Conservation (phyloP, 345 rosid species). For the Nephelium lappaceum region DNA sequence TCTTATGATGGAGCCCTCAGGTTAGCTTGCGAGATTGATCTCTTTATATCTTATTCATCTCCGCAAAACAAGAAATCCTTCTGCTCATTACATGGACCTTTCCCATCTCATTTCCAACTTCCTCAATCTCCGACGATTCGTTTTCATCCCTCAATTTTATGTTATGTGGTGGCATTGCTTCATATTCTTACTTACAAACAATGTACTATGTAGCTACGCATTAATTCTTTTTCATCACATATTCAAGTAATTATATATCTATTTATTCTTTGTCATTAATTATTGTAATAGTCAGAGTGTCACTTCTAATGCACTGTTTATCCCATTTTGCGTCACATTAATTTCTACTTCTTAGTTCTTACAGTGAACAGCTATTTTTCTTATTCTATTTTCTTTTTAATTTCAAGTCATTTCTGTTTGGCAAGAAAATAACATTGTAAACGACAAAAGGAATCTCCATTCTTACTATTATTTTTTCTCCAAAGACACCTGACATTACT, state of each 20-base stretch:
- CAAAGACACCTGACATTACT: too few relatives aligned
- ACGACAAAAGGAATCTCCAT: too few relatives aligned
- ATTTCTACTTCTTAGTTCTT: too few relatives aligned
- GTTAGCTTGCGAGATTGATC: conserved; percentile 53
- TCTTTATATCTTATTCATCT: conserved; percentile 45
- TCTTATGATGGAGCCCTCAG: conserved; percentile 54
- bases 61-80: conserved; percentile 36
- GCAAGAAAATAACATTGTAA: too few relatives aligned
- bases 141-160: neutral
- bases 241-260: neutral
- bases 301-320: too few relatives aligned
- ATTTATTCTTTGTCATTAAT: neutral
- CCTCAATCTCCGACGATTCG: neutral
- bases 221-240: neutral
- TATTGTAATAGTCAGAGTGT: neutral
- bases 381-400: too few relatives aligned
- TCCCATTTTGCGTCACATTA: too few relatives aligned
- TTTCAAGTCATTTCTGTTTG: too few relatives aligned
- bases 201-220: too few relatives aligned
- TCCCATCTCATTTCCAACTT: conserved; percentile 38
- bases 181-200: neutral
- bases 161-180: neutral
- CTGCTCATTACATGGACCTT: conserved; percentile 40
- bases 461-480: too few relatives aligned
- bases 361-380: too few relatives aligned